Evolutionary conservation across 2,329 filamentous ascomycete genomes (phyloP), one percentile per base, ranked within the genome.

Genomic region (Fusarium sp.): DNA sequence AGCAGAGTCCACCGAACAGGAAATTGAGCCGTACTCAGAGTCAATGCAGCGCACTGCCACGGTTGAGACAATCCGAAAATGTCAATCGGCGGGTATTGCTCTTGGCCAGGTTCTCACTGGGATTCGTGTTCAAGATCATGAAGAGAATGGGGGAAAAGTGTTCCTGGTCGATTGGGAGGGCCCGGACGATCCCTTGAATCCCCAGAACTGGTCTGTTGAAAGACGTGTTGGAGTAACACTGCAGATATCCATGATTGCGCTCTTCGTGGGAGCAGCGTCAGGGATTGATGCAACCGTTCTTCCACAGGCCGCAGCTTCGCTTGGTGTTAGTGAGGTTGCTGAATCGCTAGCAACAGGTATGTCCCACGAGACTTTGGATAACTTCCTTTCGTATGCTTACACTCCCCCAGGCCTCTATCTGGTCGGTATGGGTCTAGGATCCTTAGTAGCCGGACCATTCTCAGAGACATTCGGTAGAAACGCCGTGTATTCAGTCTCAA

Each of bases 251-350:
- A 55, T 78, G 3, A 85, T 90, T 31, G 86, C 81, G 0, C 83
- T 86, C 30, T 81, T 86, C 1, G 85, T 88, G 0, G 83, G 83
- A 4, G 79, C 83, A 1, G 86, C 87, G 0, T 86, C 84, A 5
- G 83, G 86, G 0, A 87, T 89, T 41, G 86, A 89, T 58, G 84
- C 85, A 1, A 81, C 81, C 0, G 84, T 85, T 1, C 66, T 87
- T 0, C 78, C 79, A 0, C 81, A 85, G 64, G 86, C 84, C 0
- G 79, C 82, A 1, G 68, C 67, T 18, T 82, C 83, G 1, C 84
- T 88, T 46, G 79, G 81, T 0, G 86, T 88, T 0, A 82, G 82
- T 28, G 78, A 86, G 40, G 83, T 88, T 5, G 83, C 83, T 1
- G 87, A 83, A 71, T 85, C 82, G 10, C 72, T 88, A 27, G 83